A percentile compares a stretch with the other conserved stretches of the same genome.
These are phyloP conservation scores for Penicillium psychrofluorescens DNA, from an alignment of 495 filamentous ascomycete species.

Conservation along the genomic window DNA sequence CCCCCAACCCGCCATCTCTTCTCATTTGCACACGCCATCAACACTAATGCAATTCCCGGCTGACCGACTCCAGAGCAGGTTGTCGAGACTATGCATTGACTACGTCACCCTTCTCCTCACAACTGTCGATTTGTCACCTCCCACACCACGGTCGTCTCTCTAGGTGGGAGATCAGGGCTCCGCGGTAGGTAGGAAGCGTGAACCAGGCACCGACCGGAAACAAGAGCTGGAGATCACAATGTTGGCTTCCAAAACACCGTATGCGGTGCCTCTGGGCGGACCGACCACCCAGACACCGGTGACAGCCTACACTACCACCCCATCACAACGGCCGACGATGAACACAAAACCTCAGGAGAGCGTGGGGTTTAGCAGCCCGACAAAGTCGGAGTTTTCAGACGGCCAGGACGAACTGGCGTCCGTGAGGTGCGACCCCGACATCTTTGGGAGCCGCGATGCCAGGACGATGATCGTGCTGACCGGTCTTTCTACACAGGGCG, in stretches of 20 bases:
- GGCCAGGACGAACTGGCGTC: conserved; percentile 49
- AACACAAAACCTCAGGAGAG: conserved; percentile 52
- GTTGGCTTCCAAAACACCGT: conserved; percentile 79
- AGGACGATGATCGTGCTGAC: conserved; percentile 12
- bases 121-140: not conserved
- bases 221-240: conserved; percentile 45
- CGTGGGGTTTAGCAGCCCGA: conserved; percentile 70
- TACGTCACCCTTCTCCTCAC: conserved; percentile 2
- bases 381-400: conserved; percentile 94
- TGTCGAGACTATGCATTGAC: conserved; percentile 16
- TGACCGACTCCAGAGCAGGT: conserved; percentile 4
- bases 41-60: not conserved
- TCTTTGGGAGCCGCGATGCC: not conserved
- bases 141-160: not conserved
- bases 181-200: not conserved
- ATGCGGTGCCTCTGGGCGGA: conserved; percentile 55
- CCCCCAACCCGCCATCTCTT: too few species aligned
- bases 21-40: too few species aligned
- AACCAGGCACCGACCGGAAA: not conserved
- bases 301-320: conserved; percentile 44
- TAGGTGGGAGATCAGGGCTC: conserved; percentile 5
- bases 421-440: conserved; percentile 43
- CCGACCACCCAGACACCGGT: conserved; percentile 47
- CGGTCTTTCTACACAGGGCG: conserved; percentile 29
- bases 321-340: conserved; percentile 42